Evolutionary conservation across 352 stramenopile genomes (phyloP), one percentile per base, ranked within the genome.

Genomic region (Phytopythium chamaehyphon): DNA sequence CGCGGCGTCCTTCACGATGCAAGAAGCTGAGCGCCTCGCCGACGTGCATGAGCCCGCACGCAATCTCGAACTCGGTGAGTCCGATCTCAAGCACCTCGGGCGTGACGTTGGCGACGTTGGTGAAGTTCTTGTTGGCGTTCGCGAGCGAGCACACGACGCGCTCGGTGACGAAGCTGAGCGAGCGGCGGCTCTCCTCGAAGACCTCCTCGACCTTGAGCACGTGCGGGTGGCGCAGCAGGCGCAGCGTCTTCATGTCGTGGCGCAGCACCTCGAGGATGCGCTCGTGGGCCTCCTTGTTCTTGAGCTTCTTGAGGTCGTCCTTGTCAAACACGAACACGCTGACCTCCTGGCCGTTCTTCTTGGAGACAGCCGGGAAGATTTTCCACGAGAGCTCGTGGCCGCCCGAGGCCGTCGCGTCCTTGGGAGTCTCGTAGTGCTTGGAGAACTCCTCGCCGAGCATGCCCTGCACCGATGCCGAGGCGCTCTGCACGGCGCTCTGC

Each of bases 161-260:
- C 60, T 96, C 88, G 5, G 88, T 96, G 33, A 96, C 88, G 62
- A 96, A 96, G 45, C 82, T 88, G 28, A 96, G 70, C 48, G 83
- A 86, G 49, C 85, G 83, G 16, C 84, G 74, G 40, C 68, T 90
- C 54, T 93, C 88, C 42, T 96, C 88, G 61, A 90, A 94, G 23
- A 95, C 81, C 58, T 96, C 88, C 57, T 93, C 86, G 40, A 94
- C 85, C 56, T 96, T 94, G 53, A 96, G 76, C 62, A 96, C 85
- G 49, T 93, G 79, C 46, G 88, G 86, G 55, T 96, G 85, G 19
- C 87, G 85, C 56, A 95, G 69, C 52, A 96, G 47, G 0, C 86
- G 82, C 44, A 93, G 57, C 50, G 78, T 90, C 68, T 93, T 93
- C 74, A 96, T 92, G 40, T 96, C 86, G 44, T 93, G 82, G 28